Base-by-base conservation (phyloP, 2,329 filamentous ascomycete genomes). In the Dothideomycetidae sp. region DNA sequence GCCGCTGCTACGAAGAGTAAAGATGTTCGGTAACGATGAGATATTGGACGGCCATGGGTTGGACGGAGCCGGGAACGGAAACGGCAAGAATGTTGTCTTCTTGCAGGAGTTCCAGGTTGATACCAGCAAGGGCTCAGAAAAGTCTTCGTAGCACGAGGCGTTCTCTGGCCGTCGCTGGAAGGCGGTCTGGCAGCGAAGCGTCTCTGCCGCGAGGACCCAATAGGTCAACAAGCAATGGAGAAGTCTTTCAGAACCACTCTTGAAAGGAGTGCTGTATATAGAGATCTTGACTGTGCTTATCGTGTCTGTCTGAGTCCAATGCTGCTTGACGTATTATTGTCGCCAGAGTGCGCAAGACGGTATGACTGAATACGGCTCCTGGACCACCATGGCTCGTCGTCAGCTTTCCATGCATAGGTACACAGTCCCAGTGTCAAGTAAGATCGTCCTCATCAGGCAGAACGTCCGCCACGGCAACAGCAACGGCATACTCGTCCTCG, bases 401-500 rank as follows among this genome's bases (percentile, higher is more conserved):
- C n/a, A n/a, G n/a, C n/a, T n/a, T n/a, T n/a, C n/a, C n/a, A n/a
- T n/a, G n/a, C n/a, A n/a, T n/a, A n/a, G n/a, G n/a, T n/a, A n/a
- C n/a, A n/a, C n/a, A n/a, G n/a, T n/a, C n/a, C n/a, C n/a, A n/a
- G n/a, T n/a, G n/a, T n/a, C n/a, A n/a, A n/a, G n/a, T n/a, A n/a
- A n/a, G n/a, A n/a, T n/a, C n/a, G n/a, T n/a, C n/a, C n/a, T n/a
- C n/a, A n/a, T n/a, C n/a, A n/a, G n/a, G n/a, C n/a, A n/a, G n/a
- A n/a, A n/a, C n/a, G n/a, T n/a, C 7, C 12, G 41, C 39, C 19
- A 78, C 66, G 5, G 79, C 80, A 13, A 70, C 76, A 7, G 84
- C 84, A 23, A 42, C 31, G 13, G 34, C 37, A 58, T 85, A 93
- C 5, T 83, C 78, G 2, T 73, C 77, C 56, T 94, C 86, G 54